Base-by-base conservation (phyloP, 495 filamentous ascomycete genomes). In the Neurospora sp. region DNA sequence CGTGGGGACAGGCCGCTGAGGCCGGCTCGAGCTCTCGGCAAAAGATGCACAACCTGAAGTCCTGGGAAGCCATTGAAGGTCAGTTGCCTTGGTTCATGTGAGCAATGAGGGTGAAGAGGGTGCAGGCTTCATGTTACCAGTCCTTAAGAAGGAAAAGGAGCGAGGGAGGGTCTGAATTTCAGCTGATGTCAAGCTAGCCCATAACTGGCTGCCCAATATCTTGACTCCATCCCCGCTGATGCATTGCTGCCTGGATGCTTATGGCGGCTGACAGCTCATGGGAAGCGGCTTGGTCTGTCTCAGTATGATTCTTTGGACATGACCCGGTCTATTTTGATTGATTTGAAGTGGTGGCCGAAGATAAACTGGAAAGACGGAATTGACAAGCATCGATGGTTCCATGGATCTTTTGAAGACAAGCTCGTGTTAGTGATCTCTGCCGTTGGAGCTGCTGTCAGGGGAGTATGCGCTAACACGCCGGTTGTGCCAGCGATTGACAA, bases 11-110 rank as follows among this genome's bases (percentile, higher is more conserved):
- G 2, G 66, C 0, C 6, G 7, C 1, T 9, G 69, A 69, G 39
- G 35, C 12, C 2, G 69, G 66, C 46, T 71, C 72, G 5, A 74
- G 35, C 59, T 18, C 1, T 3, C 74, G 74, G 23, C 74, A 76
- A 59, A 76, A 76, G 20, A 73, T 69, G 41, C 74, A 76, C 6
- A 76, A 11, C 16, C 59, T 76, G 69, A 2, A 62, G 54, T 62
- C 54, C 0, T 0, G 10, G 6, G 27, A 35, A 31, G 23, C 23
- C 54, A 62, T 62, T 62, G 12, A 8, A 9, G 12, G 23, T 62
- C 1, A 18, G 23, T 16, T 31, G 11, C 2, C 0, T 31, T 3
- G 54, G 3, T 11, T 6, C 6, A 16, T 27, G 35, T 0, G 5
- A 0, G 54, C 5, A 16, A 31, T 16, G 54, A 9, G 1, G 1